A percentile compares a stretch with the other conserved stretches of the same genome.
These are phyloP conservation scores for Vaccinium macrocarpon DNA, from an alignment of 148 eudicot species.

Conservation along the genomic window DNA sequence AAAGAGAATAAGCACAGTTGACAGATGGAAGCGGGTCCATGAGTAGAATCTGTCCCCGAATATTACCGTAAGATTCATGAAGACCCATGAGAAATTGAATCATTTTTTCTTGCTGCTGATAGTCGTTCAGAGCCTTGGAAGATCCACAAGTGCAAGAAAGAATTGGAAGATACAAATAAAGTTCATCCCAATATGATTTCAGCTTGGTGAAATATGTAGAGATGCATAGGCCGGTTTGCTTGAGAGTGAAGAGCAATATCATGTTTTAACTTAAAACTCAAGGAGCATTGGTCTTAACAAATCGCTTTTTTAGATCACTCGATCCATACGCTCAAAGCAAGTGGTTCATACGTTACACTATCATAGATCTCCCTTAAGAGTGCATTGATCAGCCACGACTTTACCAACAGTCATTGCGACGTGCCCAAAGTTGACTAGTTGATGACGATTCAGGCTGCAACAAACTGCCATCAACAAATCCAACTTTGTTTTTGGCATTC, in stretches of 20 bases:
- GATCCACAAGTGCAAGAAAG: background rate
- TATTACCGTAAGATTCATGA: background rate
- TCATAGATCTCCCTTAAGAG: too few species aligned
- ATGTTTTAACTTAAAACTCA: background rate
- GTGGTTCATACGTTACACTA: background rate
- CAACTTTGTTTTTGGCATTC: background rate
- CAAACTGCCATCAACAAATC: background rate
- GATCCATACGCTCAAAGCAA: background rate
- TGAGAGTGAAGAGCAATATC: background rate
- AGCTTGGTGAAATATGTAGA: background rate
- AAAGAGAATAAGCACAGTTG: background rate
- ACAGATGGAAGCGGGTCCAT: background rate
- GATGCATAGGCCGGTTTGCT: background rate
- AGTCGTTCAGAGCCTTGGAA: background rate
- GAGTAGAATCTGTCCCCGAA: background rate
- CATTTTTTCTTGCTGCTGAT: background rate
- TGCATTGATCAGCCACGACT: background rate
- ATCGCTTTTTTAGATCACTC: background rate
- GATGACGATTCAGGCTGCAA: too few species aligned
- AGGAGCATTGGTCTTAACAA: background rate
- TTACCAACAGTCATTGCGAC: background rate
- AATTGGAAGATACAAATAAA: background rate
- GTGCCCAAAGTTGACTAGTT: background rate
- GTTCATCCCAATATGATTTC: background rate
- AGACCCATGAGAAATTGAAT: conserved; percentile 2